A percentile compares a stretch with the other conserved stretches of the same genome.
Conservation (phyloP, 176 grass and related monocot genomes). For the Hsuehochloa calcarea region DNA sequence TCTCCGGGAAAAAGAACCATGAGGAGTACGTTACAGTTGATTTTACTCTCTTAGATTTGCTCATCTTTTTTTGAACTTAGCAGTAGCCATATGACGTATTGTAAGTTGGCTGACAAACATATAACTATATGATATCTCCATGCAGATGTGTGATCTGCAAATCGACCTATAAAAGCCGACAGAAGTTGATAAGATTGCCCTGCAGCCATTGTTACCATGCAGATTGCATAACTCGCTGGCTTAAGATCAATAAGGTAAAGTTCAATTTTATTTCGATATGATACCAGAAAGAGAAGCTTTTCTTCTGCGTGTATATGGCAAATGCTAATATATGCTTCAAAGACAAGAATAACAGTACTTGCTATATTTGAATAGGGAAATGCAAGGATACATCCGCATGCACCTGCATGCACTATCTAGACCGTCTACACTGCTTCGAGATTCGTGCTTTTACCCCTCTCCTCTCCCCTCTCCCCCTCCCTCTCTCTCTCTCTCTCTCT, state of each 20-base stretch:
- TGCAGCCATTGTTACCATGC: conserved; percentile 72
- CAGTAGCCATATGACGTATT: neutral
- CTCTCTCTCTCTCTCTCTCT: no score
- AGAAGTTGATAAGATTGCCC: conserved; percentile 67
- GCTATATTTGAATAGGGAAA: neutral
- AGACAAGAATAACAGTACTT: neutral
- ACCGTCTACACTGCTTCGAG: no score
- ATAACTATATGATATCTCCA: neutral
- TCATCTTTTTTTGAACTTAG: neutral
- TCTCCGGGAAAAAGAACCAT: conserved; percentile 47
- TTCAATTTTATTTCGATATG: neutral
- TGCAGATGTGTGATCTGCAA: conserved; percentile 78
- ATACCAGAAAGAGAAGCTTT: neutral
- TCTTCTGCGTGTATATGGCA: neutral
- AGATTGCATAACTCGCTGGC: conserved; percentile 69
- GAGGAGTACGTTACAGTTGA: conserved; percentile 58
- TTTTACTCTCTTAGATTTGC: neutral
- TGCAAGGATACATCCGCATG: no score
- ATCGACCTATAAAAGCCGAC: conserved; percentile 48
- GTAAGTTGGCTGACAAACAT: conserved; percentile 10
- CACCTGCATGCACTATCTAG: no score
- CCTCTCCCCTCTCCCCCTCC: no score
- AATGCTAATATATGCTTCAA: conserved; percentile 6
- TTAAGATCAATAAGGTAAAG: conserved; percentile 77
- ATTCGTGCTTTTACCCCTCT: no score